These are phyloP conservation scores for Chlamydomonas reinhardtii DNA, from an alignment of 163 green algal species.

Conservation along the genomic window DNA sequence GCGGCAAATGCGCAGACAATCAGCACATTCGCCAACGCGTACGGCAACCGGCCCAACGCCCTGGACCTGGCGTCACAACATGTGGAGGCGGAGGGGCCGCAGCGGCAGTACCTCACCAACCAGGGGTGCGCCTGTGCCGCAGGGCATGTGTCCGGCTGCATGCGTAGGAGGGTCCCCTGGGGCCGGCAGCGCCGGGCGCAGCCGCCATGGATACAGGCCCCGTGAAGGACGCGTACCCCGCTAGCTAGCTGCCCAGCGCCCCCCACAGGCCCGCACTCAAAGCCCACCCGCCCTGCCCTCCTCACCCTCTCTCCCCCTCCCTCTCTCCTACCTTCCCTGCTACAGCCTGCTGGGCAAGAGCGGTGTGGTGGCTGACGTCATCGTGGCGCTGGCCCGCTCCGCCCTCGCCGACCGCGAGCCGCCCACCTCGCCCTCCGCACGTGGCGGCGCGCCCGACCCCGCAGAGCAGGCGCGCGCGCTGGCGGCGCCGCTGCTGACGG, in stretches of 20 bases:
- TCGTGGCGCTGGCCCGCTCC: slow-evolving; percentile 35
- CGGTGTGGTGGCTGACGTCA: slow-evolving; percentile 34
- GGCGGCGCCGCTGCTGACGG: slow-evolving; percentile 13
- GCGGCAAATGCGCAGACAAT: slow-evolving; percentile 45
- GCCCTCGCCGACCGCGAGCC: slow-evolving; percentile 5
- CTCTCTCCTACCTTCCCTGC: not conserved
- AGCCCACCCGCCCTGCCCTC: no score
- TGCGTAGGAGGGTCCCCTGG: no score
- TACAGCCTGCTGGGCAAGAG: slow-evolving; percentile 52
- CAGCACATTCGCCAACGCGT: slow-evolving; percentile 54
- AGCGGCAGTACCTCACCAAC: slow-evolving; percentile 62
- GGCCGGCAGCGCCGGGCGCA: no score
- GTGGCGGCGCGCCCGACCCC: not conserved
- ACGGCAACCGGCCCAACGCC: slow-evolving; percentile 54
- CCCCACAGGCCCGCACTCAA: not conserved
- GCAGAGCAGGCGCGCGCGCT: slow-evolving; percentile 4
- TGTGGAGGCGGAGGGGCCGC: not conserved
- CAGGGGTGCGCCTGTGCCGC: slow-evolving; percentile 53
- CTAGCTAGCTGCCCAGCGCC: no score
- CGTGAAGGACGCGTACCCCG: no score
- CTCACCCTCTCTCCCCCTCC: not conserved
- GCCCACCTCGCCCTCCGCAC: not conserved
- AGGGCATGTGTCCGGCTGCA: no score
- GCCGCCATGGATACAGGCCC: no score
- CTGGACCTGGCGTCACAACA: slow-evolving; percentile 46